Conservation (phyloP, 371 early-diverging fungal species). For the Smittium culicis region DNA sequence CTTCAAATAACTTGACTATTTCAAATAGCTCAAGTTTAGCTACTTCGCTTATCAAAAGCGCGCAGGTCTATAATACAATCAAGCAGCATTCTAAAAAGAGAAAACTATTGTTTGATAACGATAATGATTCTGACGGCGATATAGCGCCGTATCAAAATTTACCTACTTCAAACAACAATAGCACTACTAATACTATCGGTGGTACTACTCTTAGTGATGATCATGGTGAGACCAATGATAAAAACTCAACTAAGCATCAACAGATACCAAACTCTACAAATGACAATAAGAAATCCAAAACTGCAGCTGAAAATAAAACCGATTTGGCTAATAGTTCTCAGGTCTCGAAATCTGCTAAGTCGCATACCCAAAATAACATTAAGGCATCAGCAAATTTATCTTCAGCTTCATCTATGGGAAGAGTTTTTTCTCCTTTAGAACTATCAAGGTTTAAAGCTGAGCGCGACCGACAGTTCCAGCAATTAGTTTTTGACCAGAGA, state of each 20-base stretch:
- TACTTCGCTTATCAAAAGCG: not conserved
- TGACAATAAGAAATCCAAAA: not conserved
- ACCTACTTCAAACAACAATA: not conserved
- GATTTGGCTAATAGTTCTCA: not conserved
- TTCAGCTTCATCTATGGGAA: not conserved
- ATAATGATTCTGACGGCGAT: not conserved
- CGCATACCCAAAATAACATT: not conserved
- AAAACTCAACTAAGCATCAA: no score
- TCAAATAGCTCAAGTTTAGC: not conserved
- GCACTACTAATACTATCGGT: not conserved
- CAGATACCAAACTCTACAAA: not conserved
- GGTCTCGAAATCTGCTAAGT: not conserved
- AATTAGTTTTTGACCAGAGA: slow-evolving; percentile 50
- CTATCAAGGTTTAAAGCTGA: slow-evolving; percentile 53
- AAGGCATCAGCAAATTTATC: not conserved
- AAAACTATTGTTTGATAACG: not conserved
- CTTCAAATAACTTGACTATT: not conserved
- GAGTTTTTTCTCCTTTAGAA: slow-evolving; percentile 50
- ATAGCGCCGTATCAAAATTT: not conserved
- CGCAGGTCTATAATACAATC: not conserved
- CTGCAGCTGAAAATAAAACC: not conserved
- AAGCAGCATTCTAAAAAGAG: not conserved
- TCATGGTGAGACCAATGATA: not conserved
- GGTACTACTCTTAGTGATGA: not conserved
- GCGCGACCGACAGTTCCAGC: slow-evolving; percentile 52